Base-by-base conservation (phyloP, 345 rosid genomes). In the Murraya paniculata region DNA sequence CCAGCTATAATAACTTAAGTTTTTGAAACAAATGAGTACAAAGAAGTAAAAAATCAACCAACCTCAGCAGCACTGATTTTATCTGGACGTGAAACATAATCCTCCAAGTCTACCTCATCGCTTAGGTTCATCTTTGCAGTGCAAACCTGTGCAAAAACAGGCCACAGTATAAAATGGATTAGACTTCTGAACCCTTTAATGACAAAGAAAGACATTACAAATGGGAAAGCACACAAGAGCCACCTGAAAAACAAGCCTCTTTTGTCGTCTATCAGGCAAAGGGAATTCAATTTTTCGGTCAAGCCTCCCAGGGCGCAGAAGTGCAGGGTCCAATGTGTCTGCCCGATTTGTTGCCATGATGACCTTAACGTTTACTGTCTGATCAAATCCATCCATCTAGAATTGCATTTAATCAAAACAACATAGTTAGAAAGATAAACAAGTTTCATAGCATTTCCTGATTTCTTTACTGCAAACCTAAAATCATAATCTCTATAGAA, bases 21-120 rank as follows among this genome's bases (percentile, higher is more conserved):
- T 31, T 48, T 33, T 22, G 30, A 62, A 31, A 22, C 7, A 28
- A 68, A 25, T 6, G 64, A 30, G 24, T 38, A 65, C 2, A 39
- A 73, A 1, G 78, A 60, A 24, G 79, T 61, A 78, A 7, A 73
- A 82, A 67, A 35, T 28, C 61, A 75, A 88, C 94, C 73, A 79
- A 96, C 99, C 97, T 96, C 99, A 57, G 99, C 98, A 87, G 99
- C 99, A 78, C 99, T 96, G 75, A 96, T 96, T 90, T 94, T 96
- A 81, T 96, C 99, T 10, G 99, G 99, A 25, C 98, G 89, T 79
- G 98, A 96, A 74, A 96, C 98, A 84, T 92, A 96, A 89, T 96
- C 99, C 82, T 96, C 99, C 90, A 96, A 86, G 85, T 96, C 99
- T 72, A 92, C 98, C 91, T 96, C 98, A 80, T 96, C 99, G 73